Evolutionary conservation across 331 rosid genomes (phyloP), one percentile per base, ranked within the genome.

Genomic region (Malus hybrid): DNA sequence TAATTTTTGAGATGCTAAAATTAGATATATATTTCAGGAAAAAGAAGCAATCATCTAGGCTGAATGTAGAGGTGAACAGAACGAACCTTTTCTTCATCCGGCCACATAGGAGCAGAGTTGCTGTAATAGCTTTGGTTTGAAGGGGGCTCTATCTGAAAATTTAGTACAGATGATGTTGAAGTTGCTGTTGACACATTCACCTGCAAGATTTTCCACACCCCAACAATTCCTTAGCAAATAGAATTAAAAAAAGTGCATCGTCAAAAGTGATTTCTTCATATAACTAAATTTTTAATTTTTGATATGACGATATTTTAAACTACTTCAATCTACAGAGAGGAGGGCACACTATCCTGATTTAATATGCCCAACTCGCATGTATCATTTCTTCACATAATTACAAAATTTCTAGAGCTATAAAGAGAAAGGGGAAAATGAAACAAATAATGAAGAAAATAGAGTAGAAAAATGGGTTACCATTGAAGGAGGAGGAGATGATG

Each of bases 121-220:
- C 82, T 73, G 70, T 77, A 70, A 34, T 20, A 80, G 78, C 84
- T 93, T 93, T 93, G 98, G 98, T 93, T 93, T 93, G 97, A 93
- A 93, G 98, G 98, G 98, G 92, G 98, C 98, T 91, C 98, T 80
- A 74, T 73, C 52, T 84, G 79, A 85, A 61, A 84, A 83, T 78
- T 80, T 54, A 85, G 74, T 71, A 79, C 71, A 63, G 83, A 64
- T 71, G 86, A 76, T 46, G 87, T 75, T 56, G 87, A 83, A 85
- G 75, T 87, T 59, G 89, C 80, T 57, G 86, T 55, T 42, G 89
- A 81, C 57, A 79, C 85, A 85, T 80, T 93, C 87, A 85, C 90
- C 98, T 93, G 55, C 88, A 80, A 6, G 44, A 46, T 42, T 42
- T 34, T 80, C 29, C 73, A 80, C 4, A 79, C 60, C 80, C 27